These are phyloP conservation scores for Trichoderma sp. DNA, from an alignment of 2,329 filamentous ascomycete genomes.

Conservation along the genomic window DNA sequence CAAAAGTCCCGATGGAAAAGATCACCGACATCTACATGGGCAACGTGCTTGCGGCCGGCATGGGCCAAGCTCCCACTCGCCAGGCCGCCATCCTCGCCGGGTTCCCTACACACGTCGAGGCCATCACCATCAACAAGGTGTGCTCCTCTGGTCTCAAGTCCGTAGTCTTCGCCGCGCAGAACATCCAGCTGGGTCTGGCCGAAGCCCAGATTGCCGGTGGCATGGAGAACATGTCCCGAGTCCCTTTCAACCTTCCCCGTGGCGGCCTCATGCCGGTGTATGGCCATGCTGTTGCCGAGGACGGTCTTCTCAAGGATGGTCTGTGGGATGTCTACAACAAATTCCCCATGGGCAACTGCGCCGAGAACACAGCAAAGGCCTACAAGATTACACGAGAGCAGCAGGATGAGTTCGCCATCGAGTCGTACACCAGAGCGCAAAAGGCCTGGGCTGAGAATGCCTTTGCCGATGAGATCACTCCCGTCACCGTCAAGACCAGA, in stretches of 20 bases:
- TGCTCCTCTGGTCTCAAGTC: constrained; percentile 95
- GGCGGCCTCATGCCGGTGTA: constrained; percentile 83
- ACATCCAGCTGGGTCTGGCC: constrained; percentile 88
- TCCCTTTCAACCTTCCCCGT: constrained; percentile 87
- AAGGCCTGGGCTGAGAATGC: constrained; percentile 81
- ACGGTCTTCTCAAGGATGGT: constrained; percentile 92
- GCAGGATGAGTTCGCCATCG: constrained; percentile 89
- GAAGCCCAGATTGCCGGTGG: constrained; percentile 91
- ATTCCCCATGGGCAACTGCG: constrained; percentile 97
- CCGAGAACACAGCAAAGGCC: constrained; percentile 92
- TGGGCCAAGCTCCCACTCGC: constrained; percentile 89
- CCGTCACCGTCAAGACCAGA: constrained; percentile 80
- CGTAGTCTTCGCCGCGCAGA: constrained; percentile 86
- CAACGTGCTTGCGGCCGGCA: constrained; percentile 81
- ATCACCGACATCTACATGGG: constrained; percentile 97
- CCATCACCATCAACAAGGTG: constrained; percentile 96
- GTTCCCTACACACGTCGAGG: constrained; percentile 78
- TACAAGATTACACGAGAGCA: constrained; percentile 77
- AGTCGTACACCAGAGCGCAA: constrained; percentile 87
- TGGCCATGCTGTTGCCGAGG: constrained; percentile 84
- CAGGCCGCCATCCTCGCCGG: constrained; percentile 91
- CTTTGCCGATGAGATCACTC: constrained; percentile 88
- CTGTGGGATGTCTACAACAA: constrained; percentile 96
- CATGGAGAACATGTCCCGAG: constrained; percentile 97
- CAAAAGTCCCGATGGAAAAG: constrained; percentile 75